Evolutionary conservation across 1,284 basidiomycete species (phyloP), one percentile per base, ranked within the genome.

Genomic region (Puccinia horiana): DNA sequence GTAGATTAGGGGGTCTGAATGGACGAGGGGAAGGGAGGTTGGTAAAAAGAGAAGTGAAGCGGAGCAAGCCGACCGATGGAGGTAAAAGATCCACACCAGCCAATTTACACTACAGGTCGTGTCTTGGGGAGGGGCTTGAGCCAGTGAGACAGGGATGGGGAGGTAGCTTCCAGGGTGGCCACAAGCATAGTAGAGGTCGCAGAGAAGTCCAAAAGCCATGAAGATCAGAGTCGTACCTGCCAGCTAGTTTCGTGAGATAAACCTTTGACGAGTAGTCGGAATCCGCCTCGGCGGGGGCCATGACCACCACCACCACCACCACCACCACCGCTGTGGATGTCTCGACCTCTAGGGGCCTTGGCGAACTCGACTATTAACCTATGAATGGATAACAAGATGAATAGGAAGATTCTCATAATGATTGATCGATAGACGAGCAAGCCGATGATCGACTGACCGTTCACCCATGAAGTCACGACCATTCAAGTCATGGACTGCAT

Each of bases 301-400:
- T 35, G 88, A 82, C 94, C 93, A 44, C 84, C 67, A 54, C 58
- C 76, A n/a, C 56, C 52, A 42, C 58, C n/a, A 82, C 94, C 93
- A 44, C 84, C 67, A 54, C 58, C 76, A n/a, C 56, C 52, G 37
- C 58, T 72, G 69, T 32, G 69, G 18, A 88, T 88, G 40, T 94
- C 93, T 81, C 94, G 91, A 84, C 93, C 92, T 61, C 94, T 92
- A 83, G 91, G 91, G 85, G 96, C 95, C 86, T 94, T 95, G 4
- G 94, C 93, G 84, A 93, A 94, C 87, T 96, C 93, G 58, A 96
- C 93, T 37, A 95, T 93, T 83, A 96, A 93, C 85, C 94, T 95
- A 83, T 2, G 32, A 18, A 5, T 63, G 77, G 73, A 84, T 11
- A 12, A n/a, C 6, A 61, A 35, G 16, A 11, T 32, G 29, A 35